Base-by-base conservation (phyloP, 192 early-diverging fungal species). In the Backusella parvicylindrica region DNA sequence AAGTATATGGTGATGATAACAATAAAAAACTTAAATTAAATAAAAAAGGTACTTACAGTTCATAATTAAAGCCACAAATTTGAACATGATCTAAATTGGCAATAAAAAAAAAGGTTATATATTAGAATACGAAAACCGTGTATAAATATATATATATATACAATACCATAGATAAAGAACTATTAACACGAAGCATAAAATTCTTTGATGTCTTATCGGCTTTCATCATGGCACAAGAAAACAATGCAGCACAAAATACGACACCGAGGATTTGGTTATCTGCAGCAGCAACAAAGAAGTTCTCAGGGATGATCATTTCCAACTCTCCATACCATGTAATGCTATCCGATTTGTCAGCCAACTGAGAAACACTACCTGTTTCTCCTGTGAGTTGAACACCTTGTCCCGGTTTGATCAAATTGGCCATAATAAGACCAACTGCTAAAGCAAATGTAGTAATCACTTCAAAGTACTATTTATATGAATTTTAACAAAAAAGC, bases 231-330 rank as follows among this genome's bases (percentile, higher is more conserved):
- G 85, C 89, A 32, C 86, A 82, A 5, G 88, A 86, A 75, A 93
- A 93, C 83, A 92, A 85, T 71, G 87, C 75, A 15, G 88, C 85
- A 65, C 88, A 89, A 43, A 92, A 90, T 26, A 89, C 87, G 23
- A 92, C 84, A 65, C 88, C 87, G 1, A 93, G 78, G 40, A 77
- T 71, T 56, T 70, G 36, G 31, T 64, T 64, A 4, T 71, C 37
- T 13, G 81, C 65, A 0, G 86, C 79, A 36, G 89, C 89, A 1
- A 41, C 73, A 73, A 88, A 85, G 79, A 93, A 91, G 28, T 86
- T 84, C 36, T 74, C 65, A 21, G 92, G 91, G 31, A 92, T 83
- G 37, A 91, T 90, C 47, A 84, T 71, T 74, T 83, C 74, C 75
- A 92, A 75, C 79, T 89, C 86, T 1, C 68, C 73, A 40, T 85